A percentile compares a stretch with the other conserved stretches of the same genome.
Evolutionary conservation across 352 stramenopile genomes (phyloP).

Genomic region (Pythium vanterpoolii): DNA sequence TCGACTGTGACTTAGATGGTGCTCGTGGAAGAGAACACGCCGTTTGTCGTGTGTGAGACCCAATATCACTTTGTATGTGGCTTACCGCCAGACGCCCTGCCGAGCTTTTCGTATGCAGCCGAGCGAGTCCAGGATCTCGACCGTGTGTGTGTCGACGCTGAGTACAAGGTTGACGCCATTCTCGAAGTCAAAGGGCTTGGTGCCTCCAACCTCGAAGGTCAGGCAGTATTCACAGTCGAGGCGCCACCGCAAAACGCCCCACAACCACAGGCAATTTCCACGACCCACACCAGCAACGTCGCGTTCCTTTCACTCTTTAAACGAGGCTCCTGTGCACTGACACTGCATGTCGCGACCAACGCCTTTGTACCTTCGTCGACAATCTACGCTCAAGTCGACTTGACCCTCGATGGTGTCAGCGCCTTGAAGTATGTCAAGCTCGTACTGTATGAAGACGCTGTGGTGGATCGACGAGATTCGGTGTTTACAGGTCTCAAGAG

Average conservation of each 20-base stretch:
- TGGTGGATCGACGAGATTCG: not conserved
- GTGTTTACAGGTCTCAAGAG: not conserved
- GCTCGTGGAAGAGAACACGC: not conserved
- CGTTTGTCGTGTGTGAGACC: not conserved
- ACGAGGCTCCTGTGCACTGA: not conserved
- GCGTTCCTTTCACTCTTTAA: slow-evolving; percentile 4
- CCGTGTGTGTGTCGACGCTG: not conserved
- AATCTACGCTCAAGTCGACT: not conserved
- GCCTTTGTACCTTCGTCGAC: not conserved
- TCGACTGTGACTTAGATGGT: not conserved
- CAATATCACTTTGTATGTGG: not conserved
- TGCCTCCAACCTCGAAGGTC: not conserved
- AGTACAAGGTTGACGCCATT: slow-evolving; percentile 2
- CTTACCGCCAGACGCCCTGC: not conserved
- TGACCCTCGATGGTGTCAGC: not conserved
- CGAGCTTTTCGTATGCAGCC: slow-evolving; percentile 5
- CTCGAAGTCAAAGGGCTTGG: not conserved
- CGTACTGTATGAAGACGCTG: slow-evolving; percentile 3
- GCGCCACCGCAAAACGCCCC: not conserved
- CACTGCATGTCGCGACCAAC: not conserved
- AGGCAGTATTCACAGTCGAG: not conserved
- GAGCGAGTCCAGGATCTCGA: not conserved
- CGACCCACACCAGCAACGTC: not conserved
- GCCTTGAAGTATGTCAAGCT: not conserved
- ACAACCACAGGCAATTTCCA: not conserved